Percentiles rank a stretch among this genome's conserved stretches.
Conservation (phyloP, 1,284 basidiomycete species). For the Inonotus obliquus region DNA sequence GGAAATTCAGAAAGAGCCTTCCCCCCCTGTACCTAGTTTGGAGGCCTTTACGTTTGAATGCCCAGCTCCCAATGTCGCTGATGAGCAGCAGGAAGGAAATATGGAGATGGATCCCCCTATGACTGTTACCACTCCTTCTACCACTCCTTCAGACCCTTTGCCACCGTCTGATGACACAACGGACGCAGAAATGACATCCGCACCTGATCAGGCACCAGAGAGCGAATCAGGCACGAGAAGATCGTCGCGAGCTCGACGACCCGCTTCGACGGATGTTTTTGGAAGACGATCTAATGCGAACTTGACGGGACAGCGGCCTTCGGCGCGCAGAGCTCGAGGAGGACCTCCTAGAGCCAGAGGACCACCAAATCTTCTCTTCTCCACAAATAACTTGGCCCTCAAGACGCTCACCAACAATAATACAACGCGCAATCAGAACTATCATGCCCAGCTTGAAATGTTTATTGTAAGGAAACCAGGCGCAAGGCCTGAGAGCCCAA, state of each 20-base stretch:
- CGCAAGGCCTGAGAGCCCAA: slow-evolving; percentile 72
- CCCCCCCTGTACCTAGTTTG: slow-evolving; percentile 1
- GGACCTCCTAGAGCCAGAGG: neutral
- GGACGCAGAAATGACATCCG: neutral
- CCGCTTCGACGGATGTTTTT: slow-evolving; percentile 37
- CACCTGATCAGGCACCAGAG: neutral
- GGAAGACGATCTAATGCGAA: slow-evolving; percentile 24
- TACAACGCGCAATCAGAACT: slow-evolving; percentile 65
- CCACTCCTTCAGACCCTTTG: neutral
- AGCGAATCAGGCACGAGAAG: slow-evolving; percentile 5
- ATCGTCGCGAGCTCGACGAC: slow-evolving; percentile 46
- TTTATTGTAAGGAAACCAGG: slow-evolving; percentile 70
- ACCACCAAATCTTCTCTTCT: slow-evolving; percentile 28
- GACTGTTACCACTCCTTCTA: neutral
- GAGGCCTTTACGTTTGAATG: slow-evolving; percentile 15
- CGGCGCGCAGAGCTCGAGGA: slow-evolving; percentile 4
- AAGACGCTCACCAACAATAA: slow-evolving; percentile 66
- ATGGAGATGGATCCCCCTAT: slow-evolving; percentile 9
- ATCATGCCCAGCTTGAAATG: slow-evolving; percentile 52
- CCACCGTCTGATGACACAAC: neutral
- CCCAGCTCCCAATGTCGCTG: neutral
- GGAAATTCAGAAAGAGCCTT: neutral
- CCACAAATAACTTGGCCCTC: slow-evolving; percentile 43
- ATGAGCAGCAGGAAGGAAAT: neutral
- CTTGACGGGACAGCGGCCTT: neutral